Percentiles rank a stretch among this genome's conserved stretches.
These are phyloP conservation scores for Cryphonectria japonica DNA, from an alignment of 2,329 filamentous ascomycete genomes.

Conservation along the genomic window DNA sequence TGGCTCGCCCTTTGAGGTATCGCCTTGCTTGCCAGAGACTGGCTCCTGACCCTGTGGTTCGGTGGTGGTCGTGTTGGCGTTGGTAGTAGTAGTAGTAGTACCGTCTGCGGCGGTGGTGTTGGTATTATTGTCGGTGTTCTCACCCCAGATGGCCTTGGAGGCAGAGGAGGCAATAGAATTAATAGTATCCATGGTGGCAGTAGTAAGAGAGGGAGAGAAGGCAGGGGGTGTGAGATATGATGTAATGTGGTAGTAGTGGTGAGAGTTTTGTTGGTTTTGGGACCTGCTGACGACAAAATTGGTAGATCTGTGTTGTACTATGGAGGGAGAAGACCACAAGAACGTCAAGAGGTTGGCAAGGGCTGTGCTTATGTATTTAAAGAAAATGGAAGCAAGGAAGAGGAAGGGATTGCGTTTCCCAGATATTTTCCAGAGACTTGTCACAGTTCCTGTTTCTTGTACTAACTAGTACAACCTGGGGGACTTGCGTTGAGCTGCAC, in stretches of 20 bases:
- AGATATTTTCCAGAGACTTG: background rate
- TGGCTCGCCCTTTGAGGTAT: conserved; percentile 70
- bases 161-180: conserved; percentile 57
- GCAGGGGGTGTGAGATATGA: conserved; percentile 9
- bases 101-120: conserved; percentile 41
- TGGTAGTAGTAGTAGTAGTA: conserved; percentile 34
- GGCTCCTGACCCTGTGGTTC: conserved; percentile 59
- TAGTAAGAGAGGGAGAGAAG: background rate
- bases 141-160: conserved; percentile 54
- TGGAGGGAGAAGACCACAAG: background rate
- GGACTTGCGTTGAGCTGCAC: background rate
- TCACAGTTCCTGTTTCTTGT: conserved; percentile 3
- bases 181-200: conserved; percentile 63
- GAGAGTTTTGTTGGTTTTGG: background rate
- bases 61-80: conserved; percentile 47
- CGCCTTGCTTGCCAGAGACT: conserved; percentile 69
- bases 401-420: background rate
- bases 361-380: conserved; percentile 13
- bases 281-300: background rate
- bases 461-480: background rate
- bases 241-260: conserved; percentile 9
- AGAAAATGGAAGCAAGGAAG: conserved; percentile 6
- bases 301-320: background rate
- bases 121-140: conserved; percentile 36
- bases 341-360: background rate